phyloP scores from a whole-genome alignment of 345 rosid species.

The Turritis glabra region DNA sequence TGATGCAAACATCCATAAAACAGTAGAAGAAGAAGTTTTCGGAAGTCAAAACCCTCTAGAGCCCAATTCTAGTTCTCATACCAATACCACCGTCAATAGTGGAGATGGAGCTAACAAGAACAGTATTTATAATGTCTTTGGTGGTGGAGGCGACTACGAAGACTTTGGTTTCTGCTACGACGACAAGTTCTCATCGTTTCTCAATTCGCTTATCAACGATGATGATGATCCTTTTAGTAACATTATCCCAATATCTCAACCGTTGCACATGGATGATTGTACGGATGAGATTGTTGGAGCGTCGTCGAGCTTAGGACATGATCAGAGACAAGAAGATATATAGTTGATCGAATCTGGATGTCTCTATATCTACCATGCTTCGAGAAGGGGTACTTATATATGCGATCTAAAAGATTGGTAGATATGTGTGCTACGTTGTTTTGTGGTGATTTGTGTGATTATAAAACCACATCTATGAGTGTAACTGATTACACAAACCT shows the following conservation, averaged over 20 bases:
- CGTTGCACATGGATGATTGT: slow-evolving; percentile 11
- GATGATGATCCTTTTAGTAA: slow-evolving; percentile 42
- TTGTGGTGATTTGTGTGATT: slow-evolving; percentile 22
- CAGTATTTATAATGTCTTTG: slow-evolving; percentile 22
- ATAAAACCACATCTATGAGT: not conserved
- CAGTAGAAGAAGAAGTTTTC: slow-evolving; percentile 27
- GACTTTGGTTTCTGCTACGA: slow-evolving; percentile 45
- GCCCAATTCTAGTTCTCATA: slow-evolving; percentile 13
- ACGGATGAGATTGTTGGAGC: slow-evolving; percentile 24
- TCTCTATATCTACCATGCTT: slow-evolving; percentile 17
- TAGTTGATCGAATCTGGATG: slow-evolving; percentile 10
- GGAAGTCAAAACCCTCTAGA: slow-evolving; percentile 20
- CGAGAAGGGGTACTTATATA: not conserved
- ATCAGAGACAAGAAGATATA: slow-evolving; percentile 16
- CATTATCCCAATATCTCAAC: slow-evolving; percentile 6
- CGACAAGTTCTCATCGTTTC: slow-evolving; percentile 66
- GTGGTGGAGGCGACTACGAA: slow-evolving; percentile 16
- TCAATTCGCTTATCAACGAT: slow-evolving; percentile 64
- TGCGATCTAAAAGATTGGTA: not conserved
- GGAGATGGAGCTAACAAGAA: slow-evolving; percentile 26
- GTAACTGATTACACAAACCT: slow-evolving; percentile 5
- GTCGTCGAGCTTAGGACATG: slow-evolving; percentile 18
- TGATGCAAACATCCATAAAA: slow-evolving; percentile 22
- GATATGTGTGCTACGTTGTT: slow-evolving; percentile 18
- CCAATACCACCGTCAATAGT: slow-evolving; percentile 1